Base-by-base conservation (phyloP, 192 early-diverging fungal species). In the Coemansia sp. region DNA sequence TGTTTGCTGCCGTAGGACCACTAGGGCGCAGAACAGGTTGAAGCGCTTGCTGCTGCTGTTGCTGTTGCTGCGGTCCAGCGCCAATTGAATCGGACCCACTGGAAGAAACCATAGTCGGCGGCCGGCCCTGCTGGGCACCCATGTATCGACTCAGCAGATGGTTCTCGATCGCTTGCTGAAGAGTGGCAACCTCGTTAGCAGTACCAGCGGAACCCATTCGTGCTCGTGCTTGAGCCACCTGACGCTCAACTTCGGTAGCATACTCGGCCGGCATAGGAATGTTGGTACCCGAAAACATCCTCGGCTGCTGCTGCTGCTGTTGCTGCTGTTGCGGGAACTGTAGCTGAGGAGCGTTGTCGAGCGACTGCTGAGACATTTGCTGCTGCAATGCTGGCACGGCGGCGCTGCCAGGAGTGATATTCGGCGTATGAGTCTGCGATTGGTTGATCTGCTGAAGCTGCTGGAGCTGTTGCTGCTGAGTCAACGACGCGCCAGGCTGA, bases 241-340 rank as follows among this genome's bases (percentile, higher is more conserved):
- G 63, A 1, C 71, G 64, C 12, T 79, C 77, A 11, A 79, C 20
- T 13, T 79, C 77, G 5, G 61, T 56, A 4, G 62, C 65, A 7
- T 65, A 16, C 24, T 74, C 77, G 2, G 53, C 38, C 13, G 71
- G 77, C 43, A 74, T 79, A 4, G 71, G 68, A 1, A 79, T 44
- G 29, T 37, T 43, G 0, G 71, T 74, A 16, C 66, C 73, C 29
- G 47, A 18, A 62, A 72, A 69, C 59, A 69, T 66, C 4, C 71
- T 73, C 61, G 64, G 77, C 61, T 66, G 68, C 18, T 40, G 53
- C 40, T 45, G 70, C 30, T 56, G 65, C 34, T 62, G 65, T 44
- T 65, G 67, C 49, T 58, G 59, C 45, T 59, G 70, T 20, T 24
- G 40, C 37, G 40, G 12, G 47, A 49, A 24, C 55, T 47, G 71